phyloP scores from a whole-genome alignment of 1,284 basidiomycete species.

The Rhodofomes roseus region DNA sequence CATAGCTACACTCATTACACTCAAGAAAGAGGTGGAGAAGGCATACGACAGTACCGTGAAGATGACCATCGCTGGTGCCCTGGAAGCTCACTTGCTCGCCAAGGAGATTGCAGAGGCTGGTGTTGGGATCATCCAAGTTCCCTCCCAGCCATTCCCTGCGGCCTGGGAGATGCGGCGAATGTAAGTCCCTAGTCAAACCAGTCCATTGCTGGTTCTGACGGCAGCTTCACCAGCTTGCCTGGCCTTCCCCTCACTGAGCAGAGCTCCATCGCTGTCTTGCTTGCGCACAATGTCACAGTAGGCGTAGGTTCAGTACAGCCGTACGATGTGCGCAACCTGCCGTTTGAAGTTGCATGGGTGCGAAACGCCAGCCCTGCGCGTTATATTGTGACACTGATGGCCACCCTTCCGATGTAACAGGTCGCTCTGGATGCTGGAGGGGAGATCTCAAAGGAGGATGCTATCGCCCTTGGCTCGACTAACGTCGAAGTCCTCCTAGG shows the following conservation, averaged over 20 bases:
- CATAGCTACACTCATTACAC: conserved; percentile 71
- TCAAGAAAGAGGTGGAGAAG: conserved; percentile 72
- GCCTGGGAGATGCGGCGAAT: conserved; percentile 54
- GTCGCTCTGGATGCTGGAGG: conserved; percentile 31
- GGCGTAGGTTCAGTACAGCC: conserved; percentile 56
- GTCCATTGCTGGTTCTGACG: background rate
- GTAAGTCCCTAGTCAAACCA: conserved; percentile 27
- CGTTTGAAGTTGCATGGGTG: conserved; percentile 61
- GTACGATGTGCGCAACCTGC: conserved; percentile 57
- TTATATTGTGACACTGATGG: background rate
- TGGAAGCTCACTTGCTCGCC: conserved; percentile 76
- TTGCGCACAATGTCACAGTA: conserved; percentile 68
- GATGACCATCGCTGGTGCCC: conserved; percentile 64
- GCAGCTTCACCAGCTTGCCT: conserved; percentile 36
- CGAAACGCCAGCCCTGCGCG: conserved; percentile 8
- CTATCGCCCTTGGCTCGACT: conserved; percentile 54
- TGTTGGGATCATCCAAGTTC: conserved; percentile 72
- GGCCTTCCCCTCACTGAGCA: conserved; percentile 74
- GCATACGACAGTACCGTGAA: conserved; percentile 37
- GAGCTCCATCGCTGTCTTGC: conserved; percentile 61
- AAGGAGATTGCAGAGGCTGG: conserved; percentile 66
- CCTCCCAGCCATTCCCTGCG: conserved; percentile 54
- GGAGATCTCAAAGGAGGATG: conserved; percentile 44
- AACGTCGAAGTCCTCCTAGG: conserved; percentile 60
- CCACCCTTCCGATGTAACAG: conserved; percentile 9